Evolutionary conservation across 208 protist species (phyloP).

Genomic region (Crithidia thermophila): DNA sequence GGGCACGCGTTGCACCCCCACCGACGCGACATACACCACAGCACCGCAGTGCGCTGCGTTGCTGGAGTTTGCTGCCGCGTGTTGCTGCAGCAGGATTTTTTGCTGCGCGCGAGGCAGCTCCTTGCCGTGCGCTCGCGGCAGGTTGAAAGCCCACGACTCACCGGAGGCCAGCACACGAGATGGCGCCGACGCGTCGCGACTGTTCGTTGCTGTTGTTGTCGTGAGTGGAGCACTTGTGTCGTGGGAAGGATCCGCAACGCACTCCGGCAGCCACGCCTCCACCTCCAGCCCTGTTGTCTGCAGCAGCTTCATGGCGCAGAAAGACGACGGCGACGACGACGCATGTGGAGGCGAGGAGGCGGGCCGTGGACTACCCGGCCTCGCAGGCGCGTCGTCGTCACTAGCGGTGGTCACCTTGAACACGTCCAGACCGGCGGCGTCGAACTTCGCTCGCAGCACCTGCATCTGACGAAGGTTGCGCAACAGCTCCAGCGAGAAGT

Average conservation of each 20-base stretch:
- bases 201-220: background rate
- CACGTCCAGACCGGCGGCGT: constrained; percentile 1
- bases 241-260: background rate
- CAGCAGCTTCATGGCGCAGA: constrained; percentile 26
- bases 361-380: too few species aligned
- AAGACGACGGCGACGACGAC: background rate
- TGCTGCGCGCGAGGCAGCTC: constrained; percentile 59
- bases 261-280: constrained; percentile 12
- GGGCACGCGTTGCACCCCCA: constrained; percentile 21
- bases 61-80: background rate
- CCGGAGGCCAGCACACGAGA: constrained; percentile 15
- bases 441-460: constrained; percentile 19
- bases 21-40: constrained; percentile 16
- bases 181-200: background rate
- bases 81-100: constrained; percentile 42
- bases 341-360: background rate
- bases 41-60: background rate
- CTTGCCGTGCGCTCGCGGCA: constrained; percentile 58
- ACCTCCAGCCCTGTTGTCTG: constrained; percentile 24
- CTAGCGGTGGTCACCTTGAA: constrained; percentile 2
- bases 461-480: constrained; percentile 29
- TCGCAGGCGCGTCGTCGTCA: too few species aligned
- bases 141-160: constrained; percentile 61
- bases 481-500: constrained; percentile 19
- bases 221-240: too few species aligned